Conservation (phyloP, 1,284 basidiomycete species). For the Termitomyces sp. region DNA sequence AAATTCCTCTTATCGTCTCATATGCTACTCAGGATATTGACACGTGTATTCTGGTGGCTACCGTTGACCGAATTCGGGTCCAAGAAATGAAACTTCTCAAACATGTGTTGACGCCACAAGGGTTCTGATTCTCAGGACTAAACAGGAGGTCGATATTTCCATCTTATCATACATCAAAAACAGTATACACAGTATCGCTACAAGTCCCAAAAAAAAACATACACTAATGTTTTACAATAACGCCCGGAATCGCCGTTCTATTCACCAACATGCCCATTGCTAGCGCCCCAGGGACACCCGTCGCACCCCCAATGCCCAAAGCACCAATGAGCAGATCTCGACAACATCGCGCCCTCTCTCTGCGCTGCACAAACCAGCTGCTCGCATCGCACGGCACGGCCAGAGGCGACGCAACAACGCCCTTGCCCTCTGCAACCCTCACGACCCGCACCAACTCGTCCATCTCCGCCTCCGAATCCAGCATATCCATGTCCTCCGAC, state of each 20-base stretch:
- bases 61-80: too few relatives aligned
- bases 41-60: too few relatives aligned
- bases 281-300: background rate
- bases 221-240: background rate
- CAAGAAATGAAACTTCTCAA: too few relatives aligned
- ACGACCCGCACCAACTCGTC: slow-evolving; percentile 50
- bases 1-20: too few relatives aligned
- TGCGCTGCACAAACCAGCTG: slow-evolving; percentile 73
- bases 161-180: too few relatives aligned
- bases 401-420: slow-evolving; percentile 51
- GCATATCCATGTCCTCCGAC: slow-evolving; percentile 72
- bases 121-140: too few relatives aligned
- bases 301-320: slow-evolving; percentile 26
- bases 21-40: too few relatives aligned
- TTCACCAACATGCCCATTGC: background rate
- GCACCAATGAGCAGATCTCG: slow-evolving; percentile 60
- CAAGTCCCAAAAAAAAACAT: background rate
- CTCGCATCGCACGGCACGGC: slow-evolving; percentile 48
- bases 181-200: background rate
- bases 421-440: slow-evolving; percentile 50
- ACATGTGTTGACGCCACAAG: background rate
- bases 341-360: slow-evolving; percentile 67
- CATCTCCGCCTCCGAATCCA: slow-evolving; percentile 73
- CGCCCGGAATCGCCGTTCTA: background rate
- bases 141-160: background rate